Base-by-base conservation (phyloP, 164 flowering plant genomes). In the Vitis labrusca region DNA sequence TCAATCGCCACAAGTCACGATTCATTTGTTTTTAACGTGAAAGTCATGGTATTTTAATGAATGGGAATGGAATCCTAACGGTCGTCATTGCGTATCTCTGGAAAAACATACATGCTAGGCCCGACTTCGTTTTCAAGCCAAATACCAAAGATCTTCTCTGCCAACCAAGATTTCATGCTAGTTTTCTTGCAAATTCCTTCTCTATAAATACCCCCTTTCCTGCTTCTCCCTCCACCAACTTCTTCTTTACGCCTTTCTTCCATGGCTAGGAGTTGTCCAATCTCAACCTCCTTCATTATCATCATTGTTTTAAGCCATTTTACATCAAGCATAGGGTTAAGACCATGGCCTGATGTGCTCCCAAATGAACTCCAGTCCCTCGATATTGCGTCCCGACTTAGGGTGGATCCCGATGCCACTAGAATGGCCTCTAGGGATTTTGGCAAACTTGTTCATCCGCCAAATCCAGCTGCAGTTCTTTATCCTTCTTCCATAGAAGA, bases 391-490 rank as follows among this genome's bases (percentile, higher is more conserved):
- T 3, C 67, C 5, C 74, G 19, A 59, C 74, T 91, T 50, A 78
- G 72, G 3, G 1, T 70, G 0, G 88, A 88, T 44, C 65, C 74
- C 0, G 63, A 67, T 0, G 64, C 92, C 15, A 67, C 78, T 3
- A 60, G 9, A 37, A 3, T 50, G 11, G 90, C 89, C 49, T 81
- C 98, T 0, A 62, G 16, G 1, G 99, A 94, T 69, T 92, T 74
- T 59, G 99, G 99, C 53, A 79, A 83, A 32, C 65, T 86, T 1
- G 73, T 73, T 8, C 67, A 49, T 32, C 44, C 44, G 16, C 58
- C 64, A 12, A 54, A 11, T 2, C 96, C 98, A 0, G 72, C 85
- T 0, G 95, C 90, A 0, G 94, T 94, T 50, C 84, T 92, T 19
- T 66, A 65, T 59, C 99, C 99, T 6, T 66, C 86, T 0, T 80